Base-by-base conservation (phyloP, 257 asterid species). In the Paulownia fortunei region DNA sequence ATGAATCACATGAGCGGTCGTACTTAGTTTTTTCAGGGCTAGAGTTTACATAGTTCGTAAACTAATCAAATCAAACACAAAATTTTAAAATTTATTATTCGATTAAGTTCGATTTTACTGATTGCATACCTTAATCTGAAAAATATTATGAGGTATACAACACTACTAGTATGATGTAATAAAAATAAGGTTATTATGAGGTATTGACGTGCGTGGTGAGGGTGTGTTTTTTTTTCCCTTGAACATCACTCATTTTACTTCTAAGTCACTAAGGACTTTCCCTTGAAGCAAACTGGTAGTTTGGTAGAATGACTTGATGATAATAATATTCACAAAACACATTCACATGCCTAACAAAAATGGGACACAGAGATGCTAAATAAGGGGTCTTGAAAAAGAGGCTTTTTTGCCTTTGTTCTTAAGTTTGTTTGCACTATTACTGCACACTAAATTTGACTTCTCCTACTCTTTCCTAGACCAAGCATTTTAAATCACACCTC, bases 241-340 rank as follows among this genome's bases (percentile, higher is more conserved):
- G 24, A 63, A 81, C 26, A 44, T 69, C 32, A 69, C 70, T 51
- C 66, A 18, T 52, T 54, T 69, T 10, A 54, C 62, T 76, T 56
- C 8, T 16, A 54, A 82, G 79, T 54, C 69, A 62, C 36, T 23
- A 63, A 6, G 36, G 54, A 46, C 78, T 74, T 78, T 74, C 19
- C 9, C 52, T 66, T 78, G 82, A 83, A 76, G 84, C 70, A 82
- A 37, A 69, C 44, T 51, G 46, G 59, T 63, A 18, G 82, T 75
- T 79, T 23, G 81, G 77, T 70, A 27, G 44, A 11, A 72, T 49
- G 69, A 67, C 73, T 59, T 61, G 30, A 61, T 67, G 62, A 67
- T 58, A 34, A 77, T 55, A 44, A 54, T 51, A 11, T 21, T 70
- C 30, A 73, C 41, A 21, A 36, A 49, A 59, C 68, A 79, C 27